Evolutionary conservation across 2,329 filamentous ascomycete species (phyloP).

Genomic region (Penicillium sp.): DNA sequence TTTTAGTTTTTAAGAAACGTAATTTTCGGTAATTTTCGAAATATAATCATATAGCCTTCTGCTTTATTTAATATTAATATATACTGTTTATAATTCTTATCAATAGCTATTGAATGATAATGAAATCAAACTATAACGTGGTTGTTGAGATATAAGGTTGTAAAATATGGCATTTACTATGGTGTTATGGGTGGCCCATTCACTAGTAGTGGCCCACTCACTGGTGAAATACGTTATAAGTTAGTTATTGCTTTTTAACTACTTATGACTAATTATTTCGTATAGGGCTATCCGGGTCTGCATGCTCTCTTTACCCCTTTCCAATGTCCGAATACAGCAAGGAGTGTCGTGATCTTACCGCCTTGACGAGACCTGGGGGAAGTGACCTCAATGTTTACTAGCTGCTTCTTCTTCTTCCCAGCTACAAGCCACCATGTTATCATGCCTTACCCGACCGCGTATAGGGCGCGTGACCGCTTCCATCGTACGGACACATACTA

Average conservation of each 20-base stretch:
- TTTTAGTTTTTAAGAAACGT: background rate
- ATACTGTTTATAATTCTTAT: no score
- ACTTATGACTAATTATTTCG: background rate
- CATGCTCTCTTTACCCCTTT: background rate
- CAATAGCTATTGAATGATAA: no score
- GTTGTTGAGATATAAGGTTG: no score
- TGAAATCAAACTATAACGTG: no score
- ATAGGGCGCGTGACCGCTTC: conserved; percentile 5
- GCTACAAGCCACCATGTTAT: background rate
- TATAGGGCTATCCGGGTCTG: background rate
- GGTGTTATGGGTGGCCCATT: no score
- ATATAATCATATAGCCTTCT: no score
- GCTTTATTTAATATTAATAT: no score
- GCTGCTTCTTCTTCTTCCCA: background rate
- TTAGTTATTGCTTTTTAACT: no score
- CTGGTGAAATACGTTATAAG: no score
- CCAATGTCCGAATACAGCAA: background rate
- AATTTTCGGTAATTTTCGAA: no score
- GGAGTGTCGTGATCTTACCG: background rate
- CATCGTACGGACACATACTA: conserved; percentile 3
- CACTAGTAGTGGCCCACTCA: no score
- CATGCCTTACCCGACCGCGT: background rate
- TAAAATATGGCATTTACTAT: no score
- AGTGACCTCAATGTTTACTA: background rate
- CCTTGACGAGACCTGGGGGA: background rate